These are phyloP conservation scores for Fusarium fracticaudum DNA, from an alignment of 2,329 filamentous ascomycete genomes.

Conservation along the genomic window DNA sequence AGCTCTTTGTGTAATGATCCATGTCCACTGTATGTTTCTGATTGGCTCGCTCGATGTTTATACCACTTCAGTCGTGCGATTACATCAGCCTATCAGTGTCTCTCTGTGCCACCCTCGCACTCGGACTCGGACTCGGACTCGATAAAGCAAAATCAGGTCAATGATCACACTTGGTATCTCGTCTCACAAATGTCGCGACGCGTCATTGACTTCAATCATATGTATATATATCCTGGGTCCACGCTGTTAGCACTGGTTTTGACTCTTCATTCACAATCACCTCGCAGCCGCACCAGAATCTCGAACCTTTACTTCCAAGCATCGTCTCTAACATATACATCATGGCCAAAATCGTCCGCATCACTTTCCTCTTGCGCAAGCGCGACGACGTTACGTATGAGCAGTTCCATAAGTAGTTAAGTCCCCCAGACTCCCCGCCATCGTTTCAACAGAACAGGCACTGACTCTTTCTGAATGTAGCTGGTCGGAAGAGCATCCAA, in stretches of 20 bases:
- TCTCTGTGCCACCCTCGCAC: background rate
- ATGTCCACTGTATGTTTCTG: background rate
- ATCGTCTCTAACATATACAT: background rate
- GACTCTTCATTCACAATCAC: background rate
- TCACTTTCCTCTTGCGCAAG: background rate
- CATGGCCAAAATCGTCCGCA: background rate
- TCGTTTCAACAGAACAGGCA: background rate
- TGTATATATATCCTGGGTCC: background rate
- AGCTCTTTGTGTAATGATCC: background rate
- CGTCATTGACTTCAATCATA: background rate
- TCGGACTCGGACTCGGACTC: no score
- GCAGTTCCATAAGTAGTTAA: background rate
- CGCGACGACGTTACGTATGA: background rate
- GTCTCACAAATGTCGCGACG: background rate
- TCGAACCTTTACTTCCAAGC: no score
- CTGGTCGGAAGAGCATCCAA: background rate
- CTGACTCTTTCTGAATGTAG: background rate
- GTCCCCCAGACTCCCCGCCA: background rate
- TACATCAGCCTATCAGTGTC: background rate
- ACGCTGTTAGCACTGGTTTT: fast-evolving
- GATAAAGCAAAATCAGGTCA: background rate
- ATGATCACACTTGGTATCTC: background rate
- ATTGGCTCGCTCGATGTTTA: background rate
- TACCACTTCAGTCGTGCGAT: background rate
- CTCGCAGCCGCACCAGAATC: no score